phyloP scores from a whole-genome alignment of 2,329 filamentous ascomycete genomes.

The Epichloe baconii region DNA sequence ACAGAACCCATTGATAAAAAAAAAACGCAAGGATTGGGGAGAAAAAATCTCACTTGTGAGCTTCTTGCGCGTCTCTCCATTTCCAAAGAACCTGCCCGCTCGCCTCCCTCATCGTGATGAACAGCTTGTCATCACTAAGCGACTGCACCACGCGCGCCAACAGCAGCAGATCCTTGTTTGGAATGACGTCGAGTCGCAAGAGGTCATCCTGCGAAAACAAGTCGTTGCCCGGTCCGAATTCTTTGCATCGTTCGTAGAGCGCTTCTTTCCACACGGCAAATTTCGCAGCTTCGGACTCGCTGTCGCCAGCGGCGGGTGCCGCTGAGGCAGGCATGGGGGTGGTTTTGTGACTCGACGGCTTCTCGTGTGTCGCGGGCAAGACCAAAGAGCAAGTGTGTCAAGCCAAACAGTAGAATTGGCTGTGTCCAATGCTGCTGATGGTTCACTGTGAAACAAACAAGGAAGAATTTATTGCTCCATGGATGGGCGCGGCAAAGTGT shows the following conservation, averaged over 20 bases:
- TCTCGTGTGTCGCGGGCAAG: neutral
- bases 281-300: conserved; percentile 27
- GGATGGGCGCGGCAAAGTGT: neutral
- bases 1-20: no score
- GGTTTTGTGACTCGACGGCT: neutral
- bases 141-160: conserved; percentile 43
- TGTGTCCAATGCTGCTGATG: neutral
- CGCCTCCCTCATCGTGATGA: conserved; percentile 31
- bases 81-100: conserved; percentile 37
- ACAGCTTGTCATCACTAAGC: conserved; percentile 47
- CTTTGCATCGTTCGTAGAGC: conserved; percentile 42
- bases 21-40: no score
- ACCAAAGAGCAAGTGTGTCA: neutral
- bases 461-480: neutral
- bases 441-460: neutral
- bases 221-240: conserved; percentile 32
- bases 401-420: neutral
- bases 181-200: conserved; percentile 42
- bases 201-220: conserved; percentile 48
- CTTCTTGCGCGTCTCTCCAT: conserved; percentile 45
- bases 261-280: conserved; percentile 39
- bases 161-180: conserved; percentile 39
- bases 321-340: conserved; percentile 16
- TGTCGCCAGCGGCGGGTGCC: conserved; percentile 12
- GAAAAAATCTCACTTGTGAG: conserved; percentile 38